Evolutionary conservation across 495 filamentous ascomycete species (phyloP).

Genomic region (Elasticomyces elasticus): DNA sequence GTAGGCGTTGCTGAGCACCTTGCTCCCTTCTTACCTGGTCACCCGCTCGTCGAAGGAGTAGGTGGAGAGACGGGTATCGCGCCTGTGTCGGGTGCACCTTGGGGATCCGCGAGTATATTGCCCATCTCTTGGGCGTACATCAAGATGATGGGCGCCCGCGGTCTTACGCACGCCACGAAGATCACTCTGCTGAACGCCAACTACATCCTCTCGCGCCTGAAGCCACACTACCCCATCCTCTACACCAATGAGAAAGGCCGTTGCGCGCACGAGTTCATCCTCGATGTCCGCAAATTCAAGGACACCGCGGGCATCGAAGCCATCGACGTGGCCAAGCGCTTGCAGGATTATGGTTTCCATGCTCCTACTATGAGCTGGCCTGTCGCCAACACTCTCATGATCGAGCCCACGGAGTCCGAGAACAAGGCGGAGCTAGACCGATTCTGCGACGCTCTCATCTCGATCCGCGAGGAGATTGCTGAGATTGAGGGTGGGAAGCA

Average conservation of each 20-base stretch:
- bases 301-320: conserved; percentile 81
- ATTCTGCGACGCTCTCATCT: conserved; percentile 86
- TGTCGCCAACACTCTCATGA: conserved; percentile 93
- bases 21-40: conserved; percentile 66
- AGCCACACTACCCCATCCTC: conserved; percentile 77
- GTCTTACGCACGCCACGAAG: conserved; percentile 89
- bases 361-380: conserved; percentile 98
- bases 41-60: conserved; percentile 48
- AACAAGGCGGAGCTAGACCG: conserved; percentile 88
- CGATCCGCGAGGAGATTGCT: conserved; percentile 77
- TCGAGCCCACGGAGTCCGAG: conserved; percentile 95
- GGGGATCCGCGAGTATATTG: conserved; percentile 86
- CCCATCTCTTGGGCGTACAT: conserved; percentile 98
- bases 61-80: conserved; percentile 54
- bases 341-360: conserved; percentile 98
- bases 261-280: conserved; percentile 97
- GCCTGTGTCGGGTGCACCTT: conserved; percentile 78
- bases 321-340: conserved; percentile 93
- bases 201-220: conserved; percentile 90
- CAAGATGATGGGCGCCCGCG: conserved; percentile 87
- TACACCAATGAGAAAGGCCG: conserved; percentile 84
- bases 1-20: conserved; percentile 87
- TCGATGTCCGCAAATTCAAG: conserved; percentile 78
- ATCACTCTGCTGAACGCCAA: conserved; percentile 94
- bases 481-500: conserved; percentile 72